phyloP scores from a whole-genome alignment of 1,139 yeast species.

The Diutina siamensis region DNA sequence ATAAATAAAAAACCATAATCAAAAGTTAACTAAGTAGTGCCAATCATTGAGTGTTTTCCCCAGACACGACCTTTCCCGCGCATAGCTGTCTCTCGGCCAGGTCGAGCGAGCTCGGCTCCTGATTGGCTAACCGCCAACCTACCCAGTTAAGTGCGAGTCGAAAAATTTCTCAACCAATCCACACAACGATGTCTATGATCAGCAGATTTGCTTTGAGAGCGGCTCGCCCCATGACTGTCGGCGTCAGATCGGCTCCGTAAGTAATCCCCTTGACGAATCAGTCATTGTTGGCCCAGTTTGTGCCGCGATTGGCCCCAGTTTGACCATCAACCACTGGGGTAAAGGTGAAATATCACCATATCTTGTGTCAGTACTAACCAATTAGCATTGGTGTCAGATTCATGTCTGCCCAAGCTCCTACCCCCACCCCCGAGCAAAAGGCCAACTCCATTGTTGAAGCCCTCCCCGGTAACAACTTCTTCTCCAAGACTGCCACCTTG shows the following conservation, averaged over 20 bases:
- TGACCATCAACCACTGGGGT: not conserved
- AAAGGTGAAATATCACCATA: not conserved
- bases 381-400: constrained; percentile 50
- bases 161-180: not conserved
- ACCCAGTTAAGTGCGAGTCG: constrained; percentile 4
- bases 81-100: not conserved
- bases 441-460: constrained; percentile 86
- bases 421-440: constrained; percentile 74
- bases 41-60: not conserved
- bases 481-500: constrained; percentile 88
- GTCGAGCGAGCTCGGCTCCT: not conserved
- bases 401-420: constrained; percentile 41
- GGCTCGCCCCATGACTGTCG: constrained; percentile 27
- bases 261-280: too few species aligned
- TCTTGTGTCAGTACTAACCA: constrained; percentile 14
- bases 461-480: constrained; percentile 79
- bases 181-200: constrained; percentile 27
- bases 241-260: constrained; percentile 27
- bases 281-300: constrained; percentile 18
- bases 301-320: not conserved
- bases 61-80: not conserved
- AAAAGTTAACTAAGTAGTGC: too few species aligned
- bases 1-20: too few species aligned
- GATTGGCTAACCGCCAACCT: not conserved
- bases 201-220: constrained; percentile 38